phyloP scores from a whole-genome alignment of 2,329 filamentous ascomycete species.

The Fusarium keratoplasticum region DNA sequence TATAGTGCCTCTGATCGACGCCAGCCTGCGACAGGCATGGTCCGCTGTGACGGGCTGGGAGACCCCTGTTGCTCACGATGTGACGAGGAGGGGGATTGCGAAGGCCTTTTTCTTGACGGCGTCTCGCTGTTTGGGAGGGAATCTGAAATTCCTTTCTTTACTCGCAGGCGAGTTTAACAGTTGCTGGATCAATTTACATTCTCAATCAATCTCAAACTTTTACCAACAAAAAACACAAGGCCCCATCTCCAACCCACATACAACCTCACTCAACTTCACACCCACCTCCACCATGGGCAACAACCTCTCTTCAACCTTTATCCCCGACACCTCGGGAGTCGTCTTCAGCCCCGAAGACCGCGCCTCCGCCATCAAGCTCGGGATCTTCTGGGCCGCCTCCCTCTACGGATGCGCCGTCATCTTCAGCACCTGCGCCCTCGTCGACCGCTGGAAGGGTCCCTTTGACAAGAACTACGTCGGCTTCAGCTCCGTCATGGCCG shows the following conservation, averaged over 20 bases:
- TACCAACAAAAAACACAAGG: not conserved
- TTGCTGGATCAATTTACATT: constrained; percentile 13
- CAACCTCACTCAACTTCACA: not conserved
- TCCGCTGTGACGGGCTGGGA: constrained; percentile 24
- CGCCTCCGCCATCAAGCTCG: constrained; percentile 47
- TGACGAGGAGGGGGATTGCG: not conserved
- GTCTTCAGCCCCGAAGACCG: constrained; percentile 49
- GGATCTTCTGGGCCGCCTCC: constrained; percentile 49
- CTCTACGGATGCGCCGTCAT: constrained; percentile 56
- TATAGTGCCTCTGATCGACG: constrained; percentile 14
- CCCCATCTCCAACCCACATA: not conserved
- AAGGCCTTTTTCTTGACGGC: constrained; percentile 25
- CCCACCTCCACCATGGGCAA: constrained; percentile 50
- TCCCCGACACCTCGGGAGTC: constrained; percentile 52
- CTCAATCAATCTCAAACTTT: not conserved
- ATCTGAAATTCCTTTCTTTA: constrained; percentile 21
- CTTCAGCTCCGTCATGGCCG: constrained; percentile 45
- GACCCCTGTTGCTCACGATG: constrained; percentile 31
- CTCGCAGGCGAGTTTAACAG: constrained; percentile 41
- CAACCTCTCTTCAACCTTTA: constrained; percentile 54
- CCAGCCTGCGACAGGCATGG: constrained; percentile 28
- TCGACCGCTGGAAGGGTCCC: constrained; percentile 57
- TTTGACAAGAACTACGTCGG: constrained; percentile 49
- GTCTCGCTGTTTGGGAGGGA: constrained; percentile 6
- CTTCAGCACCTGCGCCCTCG: constrained; percentile 55